A percentile compares a stretch with the other conserved stretches of the same genome.
Conservation (phyloP, 2,329 filamentous ascomycete genomes). For the Diaporthe caulivora region DNA sequence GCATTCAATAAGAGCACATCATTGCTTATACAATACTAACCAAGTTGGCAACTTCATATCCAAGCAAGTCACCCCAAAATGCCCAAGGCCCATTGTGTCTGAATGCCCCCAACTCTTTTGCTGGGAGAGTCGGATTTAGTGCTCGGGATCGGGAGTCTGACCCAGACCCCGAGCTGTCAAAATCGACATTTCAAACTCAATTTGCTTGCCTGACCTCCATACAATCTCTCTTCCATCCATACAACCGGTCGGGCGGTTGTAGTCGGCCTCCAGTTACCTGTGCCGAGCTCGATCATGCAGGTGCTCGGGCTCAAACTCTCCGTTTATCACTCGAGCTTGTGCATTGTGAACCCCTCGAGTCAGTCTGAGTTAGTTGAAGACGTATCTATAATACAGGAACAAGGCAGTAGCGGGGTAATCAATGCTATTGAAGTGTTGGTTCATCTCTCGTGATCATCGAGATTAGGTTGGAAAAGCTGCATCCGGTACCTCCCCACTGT, state of each 20-base stretch:
- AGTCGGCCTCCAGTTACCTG: background rate
- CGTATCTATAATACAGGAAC: background rate
- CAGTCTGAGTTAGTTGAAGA: background rate
- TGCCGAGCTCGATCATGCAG: background rate
- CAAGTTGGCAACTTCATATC: no score
- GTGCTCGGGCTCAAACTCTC: conserved; percentile 24
- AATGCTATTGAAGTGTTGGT: background rate
- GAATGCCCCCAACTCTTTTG: background rate
- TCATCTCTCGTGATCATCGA: conserved; percentile 5
- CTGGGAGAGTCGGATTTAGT: background rate
- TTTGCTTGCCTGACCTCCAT: background rate
- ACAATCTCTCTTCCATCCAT: background rate
- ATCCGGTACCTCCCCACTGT: background rate
- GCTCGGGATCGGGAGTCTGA: background rate
- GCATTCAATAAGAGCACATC: background rate
- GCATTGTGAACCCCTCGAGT: background rate
- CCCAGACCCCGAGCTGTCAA: conserved; percentile 5
- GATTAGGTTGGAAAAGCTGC: conserved; percentile 16
- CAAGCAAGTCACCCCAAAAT: no score
- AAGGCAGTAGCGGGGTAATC: background rate
- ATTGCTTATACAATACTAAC: background rate
- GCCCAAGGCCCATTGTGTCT: background rate
- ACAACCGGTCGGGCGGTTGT: background rate
- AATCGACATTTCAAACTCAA: conserved; percentile 14
- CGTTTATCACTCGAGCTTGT: background rate